These are phyloP conservation scores for Centella asiatica DNA, from an alignment of 129 eudicot species.

Conservation along the genomic window DNA sequence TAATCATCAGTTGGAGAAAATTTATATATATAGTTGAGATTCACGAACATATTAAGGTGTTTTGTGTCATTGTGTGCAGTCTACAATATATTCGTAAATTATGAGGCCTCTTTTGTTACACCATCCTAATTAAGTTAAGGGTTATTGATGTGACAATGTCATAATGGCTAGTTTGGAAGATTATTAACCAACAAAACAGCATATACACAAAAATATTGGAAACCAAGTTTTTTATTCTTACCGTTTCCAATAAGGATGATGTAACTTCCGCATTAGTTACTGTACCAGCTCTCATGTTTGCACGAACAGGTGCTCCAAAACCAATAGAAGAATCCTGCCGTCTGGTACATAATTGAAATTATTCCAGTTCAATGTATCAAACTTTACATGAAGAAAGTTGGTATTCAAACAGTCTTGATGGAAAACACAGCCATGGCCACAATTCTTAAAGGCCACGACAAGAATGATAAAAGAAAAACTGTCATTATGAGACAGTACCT, in stretches of 20 bases:
- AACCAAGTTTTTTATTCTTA: conserved; percentile 30
- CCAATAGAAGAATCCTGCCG: conserved; percentile 96
- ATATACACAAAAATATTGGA: not conserved
- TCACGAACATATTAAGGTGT: no score
- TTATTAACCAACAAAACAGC: not conserved
- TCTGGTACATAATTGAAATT: conserved; percentile 32
- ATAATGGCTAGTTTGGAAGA: not conserved
- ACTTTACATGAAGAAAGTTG: conserved; percentile 6
- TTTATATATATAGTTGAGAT: not conserved
- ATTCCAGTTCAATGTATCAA: conserved; percentile 3
- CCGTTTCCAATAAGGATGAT: conserved; percentile 73
- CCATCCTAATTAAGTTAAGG: no score
- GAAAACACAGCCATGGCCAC: not conserved
- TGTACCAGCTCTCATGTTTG: conserved; percentile 82
- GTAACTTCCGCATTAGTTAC: conserved; percentile 53
- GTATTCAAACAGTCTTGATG: not conserved
- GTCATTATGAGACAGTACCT: conserved; percentile 33
- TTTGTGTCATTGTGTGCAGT: no score
- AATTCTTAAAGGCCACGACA: not conserved
- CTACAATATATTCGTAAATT: no score
- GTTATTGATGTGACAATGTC: not conserved
- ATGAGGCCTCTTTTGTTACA: not conserved
- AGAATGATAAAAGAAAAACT: not conserved
- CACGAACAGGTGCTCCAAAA: conserved; percentile 95
- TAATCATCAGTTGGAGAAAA: not conserved